Conservation (phyloP, 768 basidiomycete species). For the Cyclocybe cylindracea region DNA sequence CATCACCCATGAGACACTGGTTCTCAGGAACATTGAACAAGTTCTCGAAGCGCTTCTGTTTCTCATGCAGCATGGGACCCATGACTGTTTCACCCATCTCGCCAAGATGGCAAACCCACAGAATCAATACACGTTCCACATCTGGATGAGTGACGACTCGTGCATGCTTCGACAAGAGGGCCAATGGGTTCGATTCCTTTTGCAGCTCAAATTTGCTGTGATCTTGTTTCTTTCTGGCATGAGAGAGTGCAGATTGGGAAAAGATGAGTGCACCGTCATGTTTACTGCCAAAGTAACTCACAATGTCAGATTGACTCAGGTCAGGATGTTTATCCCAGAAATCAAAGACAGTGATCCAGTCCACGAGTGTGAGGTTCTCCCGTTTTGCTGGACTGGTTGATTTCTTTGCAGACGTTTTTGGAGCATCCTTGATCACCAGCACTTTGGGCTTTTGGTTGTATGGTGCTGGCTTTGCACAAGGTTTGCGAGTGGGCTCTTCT, state of each 20-base stretch:
- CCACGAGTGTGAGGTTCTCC: constrained; percentile 23
- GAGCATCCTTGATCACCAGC: too few species aligned
- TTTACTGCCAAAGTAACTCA: constrained; percentile 14
- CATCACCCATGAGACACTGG: constrained; percentile 16
- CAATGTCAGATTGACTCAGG: constrained; percentile 19
- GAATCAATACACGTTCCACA: constrained; percentile 29
- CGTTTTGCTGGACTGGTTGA: too few species aligned
- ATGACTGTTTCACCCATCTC: constrained; percentile 20
- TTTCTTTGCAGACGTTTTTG: too few species aligned
- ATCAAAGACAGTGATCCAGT: constrained; percentile 25
- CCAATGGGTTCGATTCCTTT: too few species aligned
- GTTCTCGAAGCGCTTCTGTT: constrained; percentile 24
- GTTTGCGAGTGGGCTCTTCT: too few species aligned
- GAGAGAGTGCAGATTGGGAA: constrained; percentile 24
- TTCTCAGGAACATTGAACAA: constrained; percentile 26
- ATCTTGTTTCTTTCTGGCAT: too few species aligned
- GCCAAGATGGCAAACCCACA: constrained; percentile 33
- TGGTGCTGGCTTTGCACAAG: too few species aligned
- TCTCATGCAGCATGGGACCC: constrained; percentile 26
- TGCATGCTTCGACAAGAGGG: constrained; percentile 28
- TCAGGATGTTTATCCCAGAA: constrained; percentile 19
- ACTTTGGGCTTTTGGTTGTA: too few species aligned
- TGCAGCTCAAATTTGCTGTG: too few species aligned
- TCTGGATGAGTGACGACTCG: constrained; percentile 33
- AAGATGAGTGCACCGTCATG: constrained; percentile 24